Evolutionary conservation across 2,329 filamentous ascomycete species (phyloP).

Genomic region (Epichloe hybrida): DNA sequence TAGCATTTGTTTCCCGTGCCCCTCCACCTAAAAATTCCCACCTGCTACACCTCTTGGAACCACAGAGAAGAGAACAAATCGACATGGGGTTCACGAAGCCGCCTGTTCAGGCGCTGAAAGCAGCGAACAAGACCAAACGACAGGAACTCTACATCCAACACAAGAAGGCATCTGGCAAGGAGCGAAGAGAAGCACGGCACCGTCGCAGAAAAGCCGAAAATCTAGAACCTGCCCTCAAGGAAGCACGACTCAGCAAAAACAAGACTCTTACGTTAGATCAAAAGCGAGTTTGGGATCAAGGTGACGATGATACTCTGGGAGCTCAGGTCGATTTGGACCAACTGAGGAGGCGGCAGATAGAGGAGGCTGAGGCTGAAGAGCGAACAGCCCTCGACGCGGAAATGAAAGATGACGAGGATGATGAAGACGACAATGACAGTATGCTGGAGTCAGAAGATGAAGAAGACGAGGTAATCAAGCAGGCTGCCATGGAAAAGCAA

Average conservation of each 20-base stretch:
- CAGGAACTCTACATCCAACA: conserved; percentile 65
- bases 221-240: conserved; percentile 63
- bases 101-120: conserved; percentile 26
- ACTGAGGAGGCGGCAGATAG: conserved; percentile 42
- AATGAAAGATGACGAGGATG: conserved; percentile 29
- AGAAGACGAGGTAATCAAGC: conserved; percentile 35
- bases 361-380: conserved; percentile 38
- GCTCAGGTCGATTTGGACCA: conserved; percentile 44
- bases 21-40: conserved; percentile 8
- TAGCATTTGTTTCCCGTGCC: conserved; percentile 2
- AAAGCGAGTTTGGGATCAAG: conserved; percentile 83
- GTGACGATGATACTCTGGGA: conserved; percentile 46
- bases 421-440: conserved; percentile 55
- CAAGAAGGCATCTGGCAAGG: conserved; percentile 63
- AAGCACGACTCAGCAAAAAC: conserved; percentile 62
- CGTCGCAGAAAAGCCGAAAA: conserved; percentile 73
- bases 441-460: conserved; percentile 60
- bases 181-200: conserved; percentile 64
- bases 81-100: conserved; percentile 23
- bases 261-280: conserved; percentile 69
- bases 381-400: conserved; percentile 33
- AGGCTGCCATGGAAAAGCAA: conserved; percentile 27
- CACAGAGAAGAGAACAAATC: not conserved
- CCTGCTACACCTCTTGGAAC: not conserved
- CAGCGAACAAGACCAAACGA: conserved; percentile 67